Percentiles rank a stretch among this genome's conserved stretches.
These are phyloP conservation scores for Cytidiella melzeri DNA, from an alignment of 768 basidiomycete species.

Conservation along the genomic window DNA sequence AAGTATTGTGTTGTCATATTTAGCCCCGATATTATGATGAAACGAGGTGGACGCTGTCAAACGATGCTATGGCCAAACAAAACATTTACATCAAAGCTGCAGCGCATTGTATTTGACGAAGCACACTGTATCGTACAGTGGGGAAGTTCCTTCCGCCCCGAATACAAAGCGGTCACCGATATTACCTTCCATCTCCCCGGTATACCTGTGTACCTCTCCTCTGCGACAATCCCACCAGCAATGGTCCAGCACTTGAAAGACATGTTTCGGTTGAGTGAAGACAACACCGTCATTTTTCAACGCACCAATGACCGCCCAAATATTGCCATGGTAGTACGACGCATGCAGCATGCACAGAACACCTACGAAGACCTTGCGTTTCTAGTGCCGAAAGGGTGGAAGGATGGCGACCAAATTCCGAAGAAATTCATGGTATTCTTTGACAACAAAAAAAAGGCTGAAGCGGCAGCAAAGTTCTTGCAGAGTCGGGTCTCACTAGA, in stretches of 20 bases:
- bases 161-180: neutral
- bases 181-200: neutral
- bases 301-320: conserved; percentile 5
- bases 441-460: conserved; percentile 16
- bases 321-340: neutral
- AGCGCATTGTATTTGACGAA: too few species aligned
- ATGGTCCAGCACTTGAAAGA: neutral
- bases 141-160: too few species aligned
- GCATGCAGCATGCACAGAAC: neutral
- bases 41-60: too few species aligned
- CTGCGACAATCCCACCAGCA: neutral
- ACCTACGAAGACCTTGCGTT: conserved; percentile 7
- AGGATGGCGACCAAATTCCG: neutral
- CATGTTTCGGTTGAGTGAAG: neutral
- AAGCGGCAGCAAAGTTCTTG: conserved; percentile 6
- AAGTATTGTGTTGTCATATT: too few species aligned
- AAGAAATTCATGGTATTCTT: conserved; percentile 23
- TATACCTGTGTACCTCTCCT: neutral
- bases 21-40: too few species aligned
- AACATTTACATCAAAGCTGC: too few species aligned
- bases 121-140: too few species aligned
- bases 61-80: too few species aligned
- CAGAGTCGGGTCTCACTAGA: neutral
- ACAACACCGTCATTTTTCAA: neutral
- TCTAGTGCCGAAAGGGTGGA: conserved; percentile 11